Conservation (phyloP, 176 grass and related monocot species). For the Raddia guianensis region DNA sequence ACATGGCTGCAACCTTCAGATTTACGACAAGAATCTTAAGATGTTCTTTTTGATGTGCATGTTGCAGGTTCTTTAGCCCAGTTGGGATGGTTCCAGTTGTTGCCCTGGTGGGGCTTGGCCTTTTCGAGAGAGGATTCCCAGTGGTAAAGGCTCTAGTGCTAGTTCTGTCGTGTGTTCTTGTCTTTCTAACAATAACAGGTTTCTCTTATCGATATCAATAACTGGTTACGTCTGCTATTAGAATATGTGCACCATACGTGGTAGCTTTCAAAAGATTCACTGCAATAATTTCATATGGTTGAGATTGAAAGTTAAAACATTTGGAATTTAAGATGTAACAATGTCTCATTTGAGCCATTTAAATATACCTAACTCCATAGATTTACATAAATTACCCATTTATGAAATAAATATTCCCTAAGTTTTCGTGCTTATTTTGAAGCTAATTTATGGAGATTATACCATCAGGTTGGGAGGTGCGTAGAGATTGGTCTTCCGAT, state of each 20-base stretch:
- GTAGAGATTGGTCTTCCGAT: constrained; percentile 82
- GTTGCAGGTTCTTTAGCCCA: constrained; percentile 88
- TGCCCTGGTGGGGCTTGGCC: constrained; percentile 69
- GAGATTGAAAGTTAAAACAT: background rate
- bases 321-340: background rate
- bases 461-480: constrained; percentile 64
- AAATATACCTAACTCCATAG: background rate
- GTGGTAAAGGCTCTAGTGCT: constrained; percentile 64
- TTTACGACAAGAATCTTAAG: constrained; percentile 28
- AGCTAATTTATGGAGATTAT: constrained; percentile 22
- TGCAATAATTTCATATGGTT: background rate
- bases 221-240: background rate
- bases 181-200: background rate
- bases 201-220: background rate
- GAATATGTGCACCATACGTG: background rate
- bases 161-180: background rate
- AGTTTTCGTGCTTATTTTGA: background rate
- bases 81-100: constrained; percentile 90
- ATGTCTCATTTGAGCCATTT: background rate
- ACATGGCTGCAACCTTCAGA: constrained; percentile 4
- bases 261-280: background rate
- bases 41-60: constrained; percentile 16
- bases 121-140: constrained; percentile 95
- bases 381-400: background rate
- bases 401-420: background rate